Evolutionary conservation across 495 filamentous ascomycete species (phyloP).

Genomic region (Hypoxylon trugodes): DNA sequence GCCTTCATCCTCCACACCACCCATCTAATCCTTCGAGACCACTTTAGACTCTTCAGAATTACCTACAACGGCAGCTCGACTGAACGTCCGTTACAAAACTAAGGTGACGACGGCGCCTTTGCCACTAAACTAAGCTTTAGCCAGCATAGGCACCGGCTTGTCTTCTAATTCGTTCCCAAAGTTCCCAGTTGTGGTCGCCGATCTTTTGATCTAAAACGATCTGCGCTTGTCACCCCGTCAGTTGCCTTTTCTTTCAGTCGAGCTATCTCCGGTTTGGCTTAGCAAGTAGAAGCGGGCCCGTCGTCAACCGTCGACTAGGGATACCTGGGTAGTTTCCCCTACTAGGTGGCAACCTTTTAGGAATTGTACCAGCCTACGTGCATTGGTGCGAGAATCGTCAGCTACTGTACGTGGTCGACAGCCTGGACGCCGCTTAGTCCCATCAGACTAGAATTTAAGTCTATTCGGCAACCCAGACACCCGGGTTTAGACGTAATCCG

Average conservation of each 20-base stretch:
- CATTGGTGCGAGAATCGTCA: conserved; percentile 4
- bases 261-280: not conserved
- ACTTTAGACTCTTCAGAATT: conserved; percentile 19
- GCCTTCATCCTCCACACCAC: not conserved
- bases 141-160: conserved; percentile 8
- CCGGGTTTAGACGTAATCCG: not conserved
- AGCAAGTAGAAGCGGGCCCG: not conserved
- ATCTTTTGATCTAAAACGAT: conserved; percentile 32
- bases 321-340: conserved; percentile 7
- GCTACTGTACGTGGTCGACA: conserved; percentile 11
- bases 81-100: not conserved
- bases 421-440: not conserved
- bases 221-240: conserved; percentile 28
- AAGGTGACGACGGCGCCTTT: conserved; percentile 1
- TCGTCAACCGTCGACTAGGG: conserved; percentile 6
- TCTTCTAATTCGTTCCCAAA: conserved; percentile 5
- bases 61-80: conserved; percentile 11
- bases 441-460: conserved; percentile 8
- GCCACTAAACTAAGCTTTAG: not conserved
- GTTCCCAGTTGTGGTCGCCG: conserved; percentile 4
- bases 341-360: conserved; percentile 7
- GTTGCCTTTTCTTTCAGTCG: not conserved
- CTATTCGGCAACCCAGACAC: not conserved
- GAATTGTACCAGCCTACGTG: conserved; percentile 9
- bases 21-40: not conserved